Conservation (phyloP, 2,329 filamentous ascomycete genomes). For the Xylaria sp. region DNA sequence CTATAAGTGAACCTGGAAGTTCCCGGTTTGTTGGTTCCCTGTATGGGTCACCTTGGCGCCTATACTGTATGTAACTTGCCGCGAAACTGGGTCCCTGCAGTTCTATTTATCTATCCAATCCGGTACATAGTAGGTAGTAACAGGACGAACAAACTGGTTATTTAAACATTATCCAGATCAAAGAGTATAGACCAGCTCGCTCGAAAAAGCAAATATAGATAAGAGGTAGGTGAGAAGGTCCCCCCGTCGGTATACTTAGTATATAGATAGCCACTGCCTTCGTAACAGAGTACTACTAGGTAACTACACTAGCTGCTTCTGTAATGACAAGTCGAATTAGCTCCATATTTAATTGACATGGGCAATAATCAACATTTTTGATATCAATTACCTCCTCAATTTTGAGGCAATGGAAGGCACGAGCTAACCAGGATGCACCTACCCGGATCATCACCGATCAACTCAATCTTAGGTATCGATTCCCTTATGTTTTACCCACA, state of each 20-base stretch:
- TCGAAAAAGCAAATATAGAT: neutral
- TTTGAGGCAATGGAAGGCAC: neutral
- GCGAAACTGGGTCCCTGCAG: neutral
- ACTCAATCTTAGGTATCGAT: neutral
- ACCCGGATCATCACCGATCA: too few relatives aligned
- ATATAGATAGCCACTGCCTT: neutral
- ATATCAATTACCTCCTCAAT: neutral
- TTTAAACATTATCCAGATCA: neutral
- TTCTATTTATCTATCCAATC: neutral
- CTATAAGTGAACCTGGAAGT: slow-evolving; percentile 9
- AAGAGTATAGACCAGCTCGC: neutral
- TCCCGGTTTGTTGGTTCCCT: slow-evolving; percentile 13
- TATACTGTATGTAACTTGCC: neutral
- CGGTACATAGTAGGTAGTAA: too few relatives aligned
- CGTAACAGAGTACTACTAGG: neutral
- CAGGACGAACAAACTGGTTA: neutral
- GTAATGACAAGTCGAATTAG: slow-evolving; percentile 7
- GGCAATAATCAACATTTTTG: neutral
- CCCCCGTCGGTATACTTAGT: too few relatives aligned
- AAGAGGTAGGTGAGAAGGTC: neutral
- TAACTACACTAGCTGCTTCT: neutral
- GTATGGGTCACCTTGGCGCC: neutral
- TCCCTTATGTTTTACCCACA: neutral
- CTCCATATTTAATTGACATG: slow-evolving; percentile 19
- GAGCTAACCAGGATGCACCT: neutral